Base-by-base conservation (phyloP, 345 rosid genomes). In the Sonneratia alba region DNA sequence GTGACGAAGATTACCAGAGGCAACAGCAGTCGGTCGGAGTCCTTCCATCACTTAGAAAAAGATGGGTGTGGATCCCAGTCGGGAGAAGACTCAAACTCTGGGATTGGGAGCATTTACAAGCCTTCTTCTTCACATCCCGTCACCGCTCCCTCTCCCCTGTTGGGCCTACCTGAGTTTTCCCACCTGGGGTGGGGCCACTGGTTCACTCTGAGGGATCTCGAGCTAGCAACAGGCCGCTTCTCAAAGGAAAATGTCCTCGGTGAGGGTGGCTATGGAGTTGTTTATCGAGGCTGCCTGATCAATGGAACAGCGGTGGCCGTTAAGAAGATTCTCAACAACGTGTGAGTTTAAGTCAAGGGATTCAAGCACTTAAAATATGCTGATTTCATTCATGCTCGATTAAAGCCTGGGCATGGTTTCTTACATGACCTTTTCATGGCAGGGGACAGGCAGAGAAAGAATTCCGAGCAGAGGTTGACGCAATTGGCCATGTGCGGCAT, bases 371-470 rank as follows among this genome's bases (percentile, higher is more conserved):
- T 59, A 24, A 27, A 61, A 24, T 24, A 61, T 61, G 65, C 24
- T 27, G 16, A 62, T 10, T 13, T 62, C 16, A 27, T 62, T 57
- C 32, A 2, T 34, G 37, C 66, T 62, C 38, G 19, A 11, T 34
- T 62, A 11, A 2, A 7, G 27, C 27, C 66, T 34, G 66, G 27
- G 66, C 18, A 11, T 12, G 27, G 66, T 27, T 34, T 59, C 36
- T 69, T 45, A 51, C 51, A 40, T 36, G 6, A 64, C 43, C 69
- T 68, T 71, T 67, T 67, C 32, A 48, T 63, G 32, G 66, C 55
- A 90, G 96, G 84, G 93, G 96, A 71, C 96, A 90, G 81, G 96
- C 96, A 38, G 96, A 90, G 78, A 90, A 90, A 80, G 96, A 90
- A 71, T 90, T 90, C 66, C 80, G 87, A 65, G 93, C 81, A 53